phyloP scores from a whole-genome alignment of 2,329 filamentous ascomycete genomes.

The Pseudogymnoascus sp. region DNA sequence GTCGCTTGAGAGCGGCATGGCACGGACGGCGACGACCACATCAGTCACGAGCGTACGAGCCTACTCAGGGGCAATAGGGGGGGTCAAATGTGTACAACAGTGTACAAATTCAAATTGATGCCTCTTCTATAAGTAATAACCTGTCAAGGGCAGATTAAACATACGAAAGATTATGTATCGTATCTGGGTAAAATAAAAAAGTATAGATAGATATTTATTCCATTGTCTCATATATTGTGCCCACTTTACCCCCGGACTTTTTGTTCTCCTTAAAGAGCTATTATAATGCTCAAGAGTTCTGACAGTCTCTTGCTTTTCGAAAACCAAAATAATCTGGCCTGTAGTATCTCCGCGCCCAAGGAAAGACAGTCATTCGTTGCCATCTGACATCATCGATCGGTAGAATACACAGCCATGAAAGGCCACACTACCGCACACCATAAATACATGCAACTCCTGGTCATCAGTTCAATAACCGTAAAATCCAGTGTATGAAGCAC shows the following conservation, averaged over 20 bases:
- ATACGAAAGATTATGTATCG: neutral
- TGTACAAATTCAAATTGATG: neutral
- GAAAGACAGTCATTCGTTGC: neutral
- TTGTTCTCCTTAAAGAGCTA: neutral
- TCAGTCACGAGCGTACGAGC: neutral
- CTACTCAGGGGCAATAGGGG: slow-evolving; percentile 1
- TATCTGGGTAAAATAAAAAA: neutral
- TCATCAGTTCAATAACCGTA: neutral
- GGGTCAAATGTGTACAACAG: neutral
- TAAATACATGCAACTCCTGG: neutral
- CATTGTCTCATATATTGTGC: neutral
- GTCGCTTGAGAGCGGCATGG: slow-evolving; percentile 3
- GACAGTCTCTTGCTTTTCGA: neutral
- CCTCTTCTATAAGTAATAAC: neutral
- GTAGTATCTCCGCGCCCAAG: neutral
- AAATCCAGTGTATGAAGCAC: neutral
- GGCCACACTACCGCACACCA: neutral
- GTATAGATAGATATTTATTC: neutral
- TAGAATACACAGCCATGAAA: neutral
- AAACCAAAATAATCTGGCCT: neutral
- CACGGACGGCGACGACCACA: neutral
- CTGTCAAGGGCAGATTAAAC: neutral
- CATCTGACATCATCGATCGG: neutral
- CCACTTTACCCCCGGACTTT: neutral
- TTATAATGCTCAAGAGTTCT: neutral